Evolutionary conservation across 1,139 yeast species (phyloP), one percentile per base, ranked within the genome.

Genomic region (Suhomyces yuchorum): DNA sequence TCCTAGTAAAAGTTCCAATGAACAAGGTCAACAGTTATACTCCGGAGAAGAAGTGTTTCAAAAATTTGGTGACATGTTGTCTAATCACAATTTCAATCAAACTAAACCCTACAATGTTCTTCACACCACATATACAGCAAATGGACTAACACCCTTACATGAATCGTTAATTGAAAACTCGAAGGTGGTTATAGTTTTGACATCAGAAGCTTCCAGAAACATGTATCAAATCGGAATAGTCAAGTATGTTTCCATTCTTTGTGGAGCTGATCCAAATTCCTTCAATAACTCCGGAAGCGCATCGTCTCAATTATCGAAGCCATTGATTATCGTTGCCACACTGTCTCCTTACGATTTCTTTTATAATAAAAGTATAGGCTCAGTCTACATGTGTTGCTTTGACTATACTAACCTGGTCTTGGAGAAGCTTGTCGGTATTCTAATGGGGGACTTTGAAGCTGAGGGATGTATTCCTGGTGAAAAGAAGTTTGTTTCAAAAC

Each of bases 161-260:
- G 88, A 84, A 56, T 67, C 74, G 30, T 67, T 82, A 45, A 79
- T 83, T 38, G 82, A 80, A 47, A 71, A 75, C 42, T 73, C 85
- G 8, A 79, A 80, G 49, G 78, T 80, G 2, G 82, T 83, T 8
- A 77, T 83, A 38, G 76, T 83, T 6, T 67, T 83, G 37, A 81
- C 87, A 6, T 80, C 86, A 3, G 87, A 83, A 57, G 86, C 87
- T 7, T 69, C 80, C 26, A 67, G 86, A 53, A 82, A 83, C 60
- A 79, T 82, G 80, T 82, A 81, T 59, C 87, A 83, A 60, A 77
- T 81, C n/a, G 84, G 85, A 2, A 76, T 83, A 37, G 82, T 84
- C 36, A 82, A 82, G 56, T 81, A 80, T 52, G 78, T 82, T 3
- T 72, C 82, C 6, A 71, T 80, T 22, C 66, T 82, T 18, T 82